phyloP scores from a whole-genome alignment of 768 basidiomycete genomes.

The Mycena leptocephala region DNA sequence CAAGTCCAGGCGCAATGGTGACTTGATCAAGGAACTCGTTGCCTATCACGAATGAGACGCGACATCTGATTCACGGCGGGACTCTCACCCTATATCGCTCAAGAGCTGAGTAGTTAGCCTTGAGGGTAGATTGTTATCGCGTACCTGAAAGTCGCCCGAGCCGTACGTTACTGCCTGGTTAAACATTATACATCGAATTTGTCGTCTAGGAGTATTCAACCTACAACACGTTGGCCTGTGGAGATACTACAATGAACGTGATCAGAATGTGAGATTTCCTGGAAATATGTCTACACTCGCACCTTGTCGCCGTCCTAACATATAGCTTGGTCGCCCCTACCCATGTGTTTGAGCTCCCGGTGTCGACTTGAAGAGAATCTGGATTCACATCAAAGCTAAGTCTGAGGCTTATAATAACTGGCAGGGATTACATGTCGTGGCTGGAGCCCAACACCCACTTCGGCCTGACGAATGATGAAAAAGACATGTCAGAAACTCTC shows the following conservation, averaged over 20 bases:
- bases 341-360: slow-evolving; percentile 69
- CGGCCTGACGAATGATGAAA: neutral
- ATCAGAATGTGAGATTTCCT: neutral
- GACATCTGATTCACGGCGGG: neutral
- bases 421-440: slow-evolving; percentile 23
- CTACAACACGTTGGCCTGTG: slow-evolving; percentile 6
- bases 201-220: neutral
- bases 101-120: no score
- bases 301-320: slow-evolving; percentile 53
- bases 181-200: neutral
- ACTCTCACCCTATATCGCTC: neutral
- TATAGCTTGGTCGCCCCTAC: slow-evolving; percentile 60
- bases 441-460: slow-evolving; percentile 3
- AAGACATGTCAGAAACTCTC: no score
- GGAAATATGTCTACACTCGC: neutral
- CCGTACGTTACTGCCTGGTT: slow-evolving; percentile 61
- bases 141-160: slow-evolving; percentile 46
- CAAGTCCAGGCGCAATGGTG: slow-evolving; percentile 54
- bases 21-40: slow-evolving; percentile 58
- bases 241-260: neutral
- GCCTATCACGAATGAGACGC: slow-evolving; percentile 29
- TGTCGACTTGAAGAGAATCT: slow-evolving; percentile 38
- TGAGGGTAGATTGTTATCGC: no score
- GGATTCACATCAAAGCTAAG: neutral
- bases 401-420: no score